phyloP scores from a whole-genome alignment of 768 basidiomycete genomes.

The Lepiota venenata region DNA sequence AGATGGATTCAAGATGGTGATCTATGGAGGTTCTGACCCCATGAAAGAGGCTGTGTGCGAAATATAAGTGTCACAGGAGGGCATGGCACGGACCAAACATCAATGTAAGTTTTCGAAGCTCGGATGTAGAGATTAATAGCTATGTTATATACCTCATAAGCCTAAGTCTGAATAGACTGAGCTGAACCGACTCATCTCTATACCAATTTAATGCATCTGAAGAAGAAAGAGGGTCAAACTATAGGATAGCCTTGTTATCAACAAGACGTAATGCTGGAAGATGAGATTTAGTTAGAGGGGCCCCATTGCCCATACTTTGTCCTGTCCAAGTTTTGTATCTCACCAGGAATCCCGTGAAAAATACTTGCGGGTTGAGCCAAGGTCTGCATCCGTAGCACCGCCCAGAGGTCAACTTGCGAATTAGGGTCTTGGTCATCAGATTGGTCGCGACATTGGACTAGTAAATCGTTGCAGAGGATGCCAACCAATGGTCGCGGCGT shows the following conservation, averaged over 20 bases:
- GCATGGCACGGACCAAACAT: neutral
- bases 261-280: slow-evolving; percentile 74
- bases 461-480: slow-evolving; percentile 88
- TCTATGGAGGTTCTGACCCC: slow-evolving; percentile 10
- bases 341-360: slow-evolving; percentile 83
- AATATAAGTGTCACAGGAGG: slow-evolving; percentile 6
- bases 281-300: neutral
- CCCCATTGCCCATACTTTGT: too few relatives aligned
- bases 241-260: slow-evolving; percentile 89
- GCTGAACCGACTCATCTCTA: slow-evolving; percentile 55
- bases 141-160: slow-evolving; percentile 31
- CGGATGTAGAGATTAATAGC: slow-evolving; percentile 91
- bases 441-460: slow-evolving; percentile 89
- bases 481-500: slow-evolving; percentile 78
- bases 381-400: slow-evolving; percentile 94
- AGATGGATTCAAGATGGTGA: slow-evolving; percentile 19
- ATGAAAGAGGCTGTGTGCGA: neutral
- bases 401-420: slow-evolving; percentile 86
- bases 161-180: neutral
- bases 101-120: slow-evolving; percentile 64
- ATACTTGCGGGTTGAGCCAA: slow-evolving; percentile 87
- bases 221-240: slow-evolving; percentile 81
- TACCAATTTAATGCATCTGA: slow-evolving; percentile 89
- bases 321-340: slow-evolving; percentile 9
- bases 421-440: slow-evolving; percentile 74